Base-by-base conservation (phyloP, 2,329 filamentous ascomycete species). In the Tolypocladium album region DNA sequence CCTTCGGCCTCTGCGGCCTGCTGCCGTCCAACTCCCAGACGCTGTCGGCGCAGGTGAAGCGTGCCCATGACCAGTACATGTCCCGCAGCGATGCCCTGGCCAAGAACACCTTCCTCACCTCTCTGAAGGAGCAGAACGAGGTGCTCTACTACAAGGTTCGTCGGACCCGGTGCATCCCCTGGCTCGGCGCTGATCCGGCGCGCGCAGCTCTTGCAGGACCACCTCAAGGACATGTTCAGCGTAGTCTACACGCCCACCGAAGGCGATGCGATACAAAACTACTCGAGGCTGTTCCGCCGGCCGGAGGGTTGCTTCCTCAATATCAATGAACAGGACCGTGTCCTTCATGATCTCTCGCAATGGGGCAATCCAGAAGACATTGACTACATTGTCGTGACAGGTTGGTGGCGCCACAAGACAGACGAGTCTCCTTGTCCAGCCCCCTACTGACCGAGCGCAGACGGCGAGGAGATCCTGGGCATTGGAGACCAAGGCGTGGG, bases 241-340 rank as follows among this genome's bases (percentile, higher is more conserved):
- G 78, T 96, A n/a, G 89, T 96, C 36, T 96, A 96, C 69, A 96
- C 92, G 0, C 92, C 92, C 0, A 96, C 92, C 0, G 91, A 96
- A 74, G 90, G 89, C 11, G 90, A 95, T 47, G 92, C 92, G 0
- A 96, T 96, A 57, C 84, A 90, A 65, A 89, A 92, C 64, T 96
- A 90, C 69, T 94, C 90, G 0, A 77, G 86, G 0, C 71, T 94
- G 0, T 96, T 96, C 68, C 78, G 92, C 13, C 79, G 83, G 22
- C 89, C 91, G 0, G 88, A 93, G 65, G 92, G 92, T 0, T 91
- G 89, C 66, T 95, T 91, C 64, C 73, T 95, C 57, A 90, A 88
- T 66, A 88, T 95, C 56, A 78, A 84, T 22, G 84, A 92, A 59
- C 73, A 82, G 6, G 85, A 88, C 43, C 76, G 82, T 6, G 82